Evolutionary conservation across 1,284 basidiomycete genomes (phyloP).

Genomic region (Calocybe gambosa): DNA sequence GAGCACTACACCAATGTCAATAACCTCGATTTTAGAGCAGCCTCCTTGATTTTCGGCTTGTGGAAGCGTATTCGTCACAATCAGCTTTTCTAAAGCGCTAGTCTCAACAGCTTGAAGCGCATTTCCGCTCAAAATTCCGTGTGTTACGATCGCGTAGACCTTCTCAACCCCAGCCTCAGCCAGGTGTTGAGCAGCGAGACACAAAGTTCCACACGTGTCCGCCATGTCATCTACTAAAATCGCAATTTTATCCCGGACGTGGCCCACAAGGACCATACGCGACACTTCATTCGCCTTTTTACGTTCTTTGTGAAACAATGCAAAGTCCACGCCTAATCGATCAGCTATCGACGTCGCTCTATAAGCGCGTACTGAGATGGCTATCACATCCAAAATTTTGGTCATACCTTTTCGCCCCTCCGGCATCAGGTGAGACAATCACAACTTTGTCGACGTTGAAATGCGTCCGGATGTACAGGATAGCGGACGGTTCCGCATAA

Average conservation of each 20-base stretch:
- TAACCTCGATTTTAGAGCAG: slow-evolving; percentile 90
- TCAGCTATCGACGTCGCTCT: slow-evolving; percentile 98
- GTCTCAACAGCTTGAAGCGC: slow-evolving; percentile 70
- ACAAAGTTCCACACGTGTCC: slow-evolving; percentile 97
- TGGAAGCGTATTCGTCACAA: slow-evolving; percentile 98
- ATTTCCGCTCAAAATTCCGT: slow-evolving; percentile 92
- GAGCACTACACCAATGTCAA: slow-evolving; percentile 92
- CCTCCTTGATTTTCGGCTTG: slow-evolving; percentile 72
- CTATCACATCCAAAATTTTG: slow-evolving; percentile 11
- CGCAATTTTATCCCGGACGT: slow-evolving; percentile 89
- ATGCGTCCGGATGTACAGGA: slow-evolving; percentile 91
- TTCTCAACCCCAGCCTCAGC: slow-evolving; percentile 85
- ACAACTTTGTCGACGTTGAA: slow-evolving; percentile 87
- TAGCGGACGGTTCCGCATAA: slow-evolving; percentile 95
- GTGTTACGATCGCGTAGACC: slow-evolving; percentile 93
- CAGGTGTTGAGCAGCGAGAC: slow-evolving; percentile 86
- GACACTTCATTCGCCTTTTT: slow-evolving; percentile 99
- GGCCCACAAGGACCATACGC: slow-evolving; percentile 96
- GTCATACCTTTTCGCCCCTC: slow-evolving; percentile 89
- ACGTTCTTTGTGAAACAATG: slow-evolving; percentile 99
- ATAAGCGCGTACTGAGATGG: slow-evolving; percentile 19
- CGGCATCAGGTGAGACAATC: slow-evolving; percentile 98
- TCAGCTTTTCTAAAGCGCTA: slow-evolving; percentile 87
- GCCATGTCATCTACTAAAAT: slow-evolving; percentile 99
- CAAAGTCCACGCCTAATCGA: slow-evolving; percentile 95